phyloP scores from a whole-genome alignment of 805 yeast genomes.

The Cyberlindnera xylosilytica region DNA sequence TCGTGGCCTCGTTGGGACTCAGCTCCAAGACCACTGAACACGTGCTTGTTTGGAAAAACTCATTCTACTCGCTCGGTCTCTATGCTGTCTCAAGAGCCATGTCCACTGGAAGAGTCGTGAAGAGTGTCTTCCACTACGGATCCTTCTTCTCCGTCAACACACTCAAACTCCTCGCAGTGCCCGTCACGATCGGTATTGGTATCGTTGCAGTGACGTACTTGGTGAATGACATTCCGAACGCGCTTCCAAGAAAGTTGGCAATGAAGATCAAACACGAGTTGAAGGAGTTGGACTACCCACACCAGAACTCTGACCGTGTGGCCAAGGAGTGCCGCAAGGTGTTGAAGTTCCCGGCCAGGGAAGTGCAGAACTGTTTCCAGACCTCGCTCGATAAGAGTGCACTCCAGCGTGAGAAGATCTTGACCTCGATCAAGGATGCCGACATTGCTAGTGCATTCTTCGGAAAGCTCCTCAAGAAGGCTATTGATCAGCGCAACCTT shows the following conservation, averaged over 20 bases:
- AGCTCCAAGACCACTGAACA: slow-evolving; percentile 27
- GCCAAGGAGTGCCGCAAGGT: slow-evolving; percentile 82
- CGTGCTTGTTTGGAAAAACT: slow-evolving; percentile 29
- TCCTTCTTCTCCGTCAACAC: slow-evolving; percentile 34
- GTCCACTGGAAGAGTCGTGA: slow-evolving; percentile 37
- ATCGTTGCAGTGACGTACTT: slow-evolving; percentile 59
- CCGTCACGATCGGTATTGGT: slow-evolving; percentile 47
- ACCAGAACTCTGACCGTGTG: slow-evolving; percentile 71
- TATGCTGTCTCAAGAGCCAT: slow-evolving; percentile 28
- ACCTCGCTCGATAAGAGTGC: slow-evolving; percentile 59
- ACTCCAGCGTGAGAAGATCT: slow-evolving; percentile 53
- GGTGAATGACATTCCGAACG: slow-evolving; percentile 80
- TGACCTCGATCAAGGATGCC: slow-evolving; percentile 50
- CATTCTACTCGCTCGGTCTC: slow-evolving; percentile 28
- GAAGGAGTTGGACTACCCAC: slow-evolving; percentile 70
- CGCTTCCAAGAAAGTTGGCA: slow-evolving; percentile 81
- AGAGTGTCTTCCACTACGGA: slow-evolving; percentile 34
- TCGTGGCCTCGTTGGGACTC: slow-evolving; percentile 33
- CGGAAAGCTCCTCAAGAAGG: slow-evolving; percentile 42
- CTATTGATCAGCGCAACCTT: slow-evolving; percentile 38
- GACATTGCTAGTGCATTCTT: slow-evolving; percentile 56
- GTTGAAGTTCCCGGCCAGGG: slow-evolving; percentile 75
- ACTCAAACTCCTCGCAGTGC: slow-evolving; percentile 48
- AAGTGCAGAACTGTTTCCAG: slow-evolving; percentile 70
- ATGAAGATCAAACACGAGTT: slow-evolving; percentile 64